Conservation (phyloP, 1,139 yeast genomes). For the Schwanniomyces etchellsii region DNA sequence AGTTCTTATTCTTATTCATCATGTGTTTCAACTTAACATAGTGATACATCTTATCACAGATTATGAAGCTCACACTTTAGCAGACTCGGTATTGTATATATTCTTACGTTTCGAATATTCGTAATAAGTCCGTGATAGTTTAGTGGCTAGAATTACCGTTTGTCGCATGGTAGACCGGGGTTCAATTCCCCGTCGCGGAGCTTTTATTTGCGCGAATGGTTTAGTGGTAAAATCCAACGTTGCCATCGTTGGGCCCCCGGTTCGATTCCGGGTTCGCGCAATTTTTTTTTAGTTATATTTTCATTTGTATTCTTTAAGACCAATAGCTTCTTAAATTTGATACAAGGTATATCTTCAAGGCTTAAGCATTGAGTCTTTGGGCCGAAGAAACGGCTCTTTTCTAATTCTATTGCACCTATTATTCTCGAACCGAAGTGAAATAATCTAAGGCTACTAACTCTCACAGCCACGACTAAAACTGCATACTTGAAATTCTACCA, state of each 20-base stretch:
- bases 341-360: background rate
- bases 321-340: background rate
- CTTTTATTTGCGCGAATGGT: slow-evolving; percentile 10
- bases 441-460: no score
- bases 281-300: slow-evolving; percentile 4
- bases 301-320: background rate
- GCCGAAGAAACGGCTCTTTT: background rate
- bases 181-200: slow-evolving; percentile 68
- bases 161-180: slow-evolving; percentile 64
- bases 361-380: background rate
- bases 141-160: slow-evolving; percentile 45
- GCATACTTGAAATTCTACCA: background rate
- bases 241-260: slow-evolving; percentile 15
- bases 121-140: slow-evolving; percentile 36
- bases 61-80: no score
- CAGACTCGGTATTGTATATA: no score
- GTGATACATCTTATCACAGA: no score
- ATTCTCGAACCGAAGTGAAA: background rate
- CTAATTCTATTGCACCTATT: background rate
- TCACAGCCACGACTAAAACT: no score
- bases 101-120: no score
- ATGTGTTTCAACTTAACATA: no score
- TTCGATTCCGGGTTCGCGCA: slow-evolving; percentile 14
- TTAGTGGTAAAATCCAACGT: slow-evolving; percentile 13
- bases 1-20: no score